Percentiles rank a stretch among this genome's conserved stretches.
These are phyloP conservation scores for Phaeoacremonium minimum DNA, from an alignment of 2,329 filamentous ascomycete genomes.

Conservation along the genomic window DNA sequence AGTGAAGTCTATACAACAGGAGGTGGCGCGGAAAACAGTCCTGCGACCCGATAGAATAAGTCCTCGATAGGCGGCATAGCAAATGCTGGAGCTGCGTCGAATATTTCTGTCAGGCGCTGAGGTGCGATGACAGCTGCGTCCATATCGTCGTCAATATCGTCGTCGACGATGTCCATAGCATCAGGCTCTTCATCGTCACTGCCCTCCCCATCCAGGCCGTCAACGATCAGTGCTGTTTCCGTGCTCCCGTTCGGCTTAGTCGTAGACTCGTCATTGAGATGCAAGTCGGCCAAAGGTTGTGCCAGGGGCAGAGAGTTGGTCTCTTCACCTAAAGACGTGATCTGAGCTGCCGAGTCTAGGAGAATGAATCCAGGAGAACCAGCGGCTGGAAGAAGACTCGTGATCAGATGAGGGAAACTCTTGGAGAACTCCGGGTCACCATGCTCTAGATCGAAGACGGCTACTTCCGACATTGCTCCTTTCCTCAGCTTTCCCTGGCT, in stretches of 20 bases:
- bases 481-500: conserved; percentile 15
- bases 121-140: conserved; percentile 60
- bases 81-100: conserved; percentile 65
- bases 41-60: conserved; percentile 69
- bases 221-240: conserved; percentile 12
- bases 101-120: conserved; percentile 65
- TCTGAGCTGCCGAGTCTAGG: conserved; percentile 70
- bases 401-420: conserved; percentile 53
- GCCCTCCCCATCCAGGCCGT: conserved; percentile 22
- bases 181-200: conserved; percentile 17
- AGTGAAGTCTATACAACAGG: too few species aligned
- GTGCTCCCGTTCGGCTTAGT: conserved; percentile 4
- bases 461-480: conserved; percentile 48
- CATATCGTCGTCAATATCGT: conserved; percentile 28
- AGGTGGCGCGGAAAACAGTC: conserved; percentile 57
- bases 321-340: conserved; percentile 60
- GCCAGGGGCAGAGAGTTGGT: conserved; percentile 50
- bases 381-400: conserved; percentile 61
- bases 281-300: conserved; percentile 50
- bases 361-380: conserved; percentile 68
- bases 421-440: conserved; percentile 56
- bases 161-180: conserved; percentile 23
- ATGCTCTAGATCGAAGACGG: conserved; percentile 62
- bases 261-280: conserved; percentile 28
- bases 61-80: conserved; percentile 69